phyloP scores from a whole-genome alignment of 169 alveolate species.

The Perkinsus chesapeaki region DNA sequence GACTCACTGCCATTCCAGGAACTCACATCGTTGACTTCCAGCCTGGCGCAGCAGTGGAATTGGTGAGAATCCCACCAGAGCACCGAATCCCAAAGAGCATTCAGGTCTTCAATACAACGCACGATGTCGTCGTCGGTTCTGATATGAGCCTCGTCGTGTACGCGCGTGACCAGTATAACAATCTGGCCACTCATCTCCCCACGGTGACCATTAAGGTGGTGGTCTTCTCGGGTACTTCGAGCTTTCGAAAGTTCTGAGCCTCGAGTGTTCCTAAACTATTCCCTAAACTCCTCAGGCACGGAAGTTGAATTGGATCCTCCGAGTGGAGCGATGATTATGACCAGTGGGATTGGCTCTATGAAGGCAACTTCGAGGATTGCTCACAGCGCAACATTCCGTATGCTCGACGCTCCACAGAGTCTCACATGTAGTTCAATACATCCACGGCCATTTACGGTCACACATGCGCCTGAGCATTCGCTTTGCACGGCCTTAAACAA shows the following conservation, averaged over 20 bases:
- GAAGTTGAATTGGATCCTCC: neutral
- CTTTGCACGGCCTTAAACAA: too few species aligned
- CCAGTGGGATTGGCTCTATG: neutral
- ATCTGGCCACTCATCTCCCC: neutral
- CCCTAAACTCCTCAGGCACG: neutral
- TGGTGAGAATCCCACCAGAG: too few species aligned
- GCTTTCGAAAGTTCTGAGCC: neutral
- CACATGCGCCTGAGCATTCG: neutral
- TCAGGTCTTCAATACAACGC: neutral
- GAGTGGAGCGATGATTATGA: neutral
- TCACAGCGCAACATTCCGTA: neutral
- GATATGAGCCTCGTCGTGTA: neutral
- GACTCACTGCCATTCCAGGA: neutral
- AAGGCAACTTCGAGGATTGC: neutral
- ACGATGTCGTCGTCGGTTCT: neutral
- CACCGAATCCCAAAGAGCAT: too few species aligned
- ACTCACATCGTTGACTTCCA: neutral
- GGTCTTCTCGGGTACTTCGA: neutral
- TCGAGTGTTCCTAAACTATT: neutral
- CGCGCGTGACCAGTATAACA: neutral
- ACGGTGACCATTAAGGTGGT: neutral
- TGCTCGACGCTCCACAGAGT: neutral
- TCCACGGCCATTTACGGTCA: neutral
- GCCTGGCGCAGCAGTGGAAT: neutral
- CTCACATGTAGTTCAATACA: neutral